phyloP scores from a whole-genome alignment of 805 yeast species.

The Groenewaldozyma salmanticensis region DNA sequence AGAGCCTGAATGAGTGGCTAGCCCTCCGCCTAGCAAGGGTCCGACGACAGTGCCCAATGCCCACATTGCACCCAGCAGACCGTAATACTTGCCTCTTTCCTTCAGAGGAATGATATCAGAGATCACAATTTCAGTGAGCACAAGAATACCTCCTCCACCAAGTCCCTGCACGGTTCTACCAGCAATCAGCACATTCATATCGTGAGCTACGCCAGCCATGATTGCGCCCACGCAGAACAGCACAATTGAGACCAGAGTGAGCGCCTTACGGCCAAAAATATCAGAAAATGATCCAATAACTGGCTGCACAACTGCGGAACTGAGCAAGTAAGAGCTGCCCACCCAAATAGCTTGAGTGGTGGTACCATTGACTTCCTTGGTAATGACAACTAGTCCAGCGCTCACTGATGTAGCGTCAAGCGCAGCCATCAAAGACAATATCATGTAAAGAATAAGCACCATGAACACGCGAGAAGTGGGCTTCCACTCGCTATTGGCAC shows the following conservation, averaged over 20 bases:
- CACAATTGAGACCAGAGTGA: constrained; percentile 38
- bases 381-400: constrained; percentile 10
- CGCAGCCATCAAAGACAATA: constrained; percentile 11
- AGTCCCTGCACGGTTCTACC: constrained; percentile 54
- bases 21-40: constrained; percentile 59
- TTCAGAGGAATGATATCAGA: constrained; percentile 45
- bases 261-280: constrained; percentile 35
- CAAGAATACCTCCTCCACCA: constrained; percentile 45
- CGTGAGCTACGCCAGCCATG: constrained; percentile 42
- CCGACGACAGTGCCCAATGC: constrained; percentile 32
- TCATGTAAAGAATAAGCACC: constrained; percentile 5
- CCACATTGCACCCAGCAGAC: constrained; percentile 27
- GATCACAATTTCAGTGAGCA: constrained; percentile 42
- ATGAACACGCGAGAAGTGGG: constrained; percentile 10
- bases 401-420: constrained; percentile 14
- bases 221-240: constrained; percentile 57
- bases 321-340: constrained; percentile 22
- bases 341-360: constrained; percentile 24
- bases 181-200: constrained; percentile 54
- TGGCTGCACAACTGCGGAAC: constrained; percentile 15
- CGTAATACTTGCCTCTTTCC: constrained; percentile 50
- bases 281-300: constrained; percentile 10
- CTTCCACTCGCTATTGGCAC: no score
- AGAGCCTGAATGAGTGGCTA: constrained; percentile 36
- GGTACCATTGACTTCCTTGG: constrained; percentile 16